Conservation (phyloP, 768 basidiomycete species). For the Xanthoconium purpureum region DNA sequence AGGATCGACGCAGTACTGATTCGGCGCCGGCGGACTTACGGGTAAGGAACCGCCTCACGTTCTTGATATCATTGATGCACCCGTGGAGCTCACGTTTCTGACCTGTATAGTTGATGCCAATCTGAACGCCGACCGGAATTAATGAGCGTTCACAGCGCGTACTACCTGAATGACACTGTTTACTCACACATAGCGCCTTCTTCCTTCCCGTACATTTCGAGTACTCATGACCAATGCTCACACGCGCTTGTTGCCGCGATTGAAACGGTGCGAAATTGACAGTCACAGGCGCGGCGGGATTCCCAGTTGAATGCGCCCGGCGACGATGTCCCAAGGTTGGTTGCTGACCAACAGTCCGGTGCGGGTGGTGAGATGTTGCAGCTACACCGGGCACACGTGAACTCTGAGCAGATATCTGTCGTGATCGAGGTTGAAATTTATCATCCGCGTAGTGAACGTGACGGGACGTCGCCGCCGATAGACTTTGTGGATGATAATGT, state of each 20-base stretch:
- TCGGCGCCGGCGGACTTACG: constrained; percentile 35
- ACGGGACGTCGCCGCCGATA: constrained; percentile 19
- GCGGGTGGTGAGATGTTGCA: background rate
- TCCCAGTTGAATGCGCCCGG: constrained; percentile 23
- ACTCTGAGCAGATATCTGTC: constrained; percentile 8
- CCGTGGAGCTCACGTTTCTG: constrained; percentile 62
- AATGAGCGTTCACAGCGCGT: background rate
- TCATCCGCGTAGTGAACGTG: constrained; percentile 28
- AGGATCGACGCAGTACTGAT: background rate
- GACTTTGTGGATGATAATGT: constrained; percentile 5
- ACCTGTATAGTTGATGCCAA: constrained; percentile 78
- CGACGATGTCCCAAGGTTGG: constrained; percentile 13
- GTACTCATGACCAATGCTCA: constrained; percentile 33
- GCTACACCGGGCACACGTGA: background rate
- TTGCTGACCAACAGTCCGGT: constrained; percentile 2
- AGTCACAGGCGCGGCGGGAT: background rate
- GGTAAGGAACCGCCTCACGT: constrained; percentile 65
- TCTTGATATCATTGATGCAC: constrained; percentile 78
- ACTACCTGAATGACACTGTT: background rate
- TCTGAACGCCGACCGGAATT: constrained; percentile 37
- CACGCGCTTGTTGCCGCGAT: constrained; percentile 2
- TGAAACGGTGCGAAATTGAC: constrained; percentile 4
- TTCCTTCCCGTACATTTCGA: constrained; percentile 50
- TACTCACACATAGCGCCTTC: constrained; percentile 47
- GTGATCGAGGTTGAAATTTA: constrained; percentile 5